Evolutionary conservation across 139 green algal species (phyloP).

Genomic region (Chlorella sp.): DNA sequence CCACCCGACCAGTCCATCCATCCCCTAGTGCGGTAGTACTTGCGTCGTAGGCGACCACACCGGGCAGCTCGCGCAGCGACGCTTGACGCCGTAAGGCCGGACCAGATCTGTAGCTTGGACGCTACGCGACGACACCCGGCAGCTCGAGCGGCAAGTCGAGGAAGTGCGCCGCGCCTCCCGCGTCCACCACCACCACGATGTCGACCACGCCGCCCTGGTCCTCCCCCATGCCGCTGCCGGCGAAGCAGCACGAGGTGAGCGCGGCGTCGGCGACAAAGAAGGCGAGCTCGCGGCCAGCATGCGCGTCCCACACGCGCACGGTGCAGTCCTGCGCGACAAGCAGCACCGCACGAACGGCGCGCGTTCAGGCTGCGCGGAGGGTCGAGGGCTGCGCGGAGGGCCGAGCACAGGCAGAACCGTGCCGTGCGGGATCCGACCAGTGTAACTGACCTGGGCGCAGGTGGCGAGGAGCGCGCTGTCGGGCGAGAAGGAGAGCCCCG

Average conservation of each 20-base stretch:
- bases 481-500: constrained; percentile 27
- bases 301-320: constrained; percentile 34
- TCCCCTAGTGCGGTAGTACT: too few relatives aligned
- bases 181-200: constrained; percentile 48
- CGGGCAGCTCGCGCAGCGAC: too few relatives aligned
- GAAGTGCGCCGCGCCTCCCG: constrained; percentile 61
- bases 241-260: constrained; percentile 15
- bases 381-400: neutral
- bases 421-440: neutral
- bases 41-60: too few relatives aligned
- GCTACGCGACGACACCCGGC: neutral
- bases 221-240: neutral
- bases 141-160: constrained; percentile 27
- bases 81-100: neutral
- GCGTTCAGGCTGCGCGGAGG: neutral
- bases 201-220: constrained; percentile 4
- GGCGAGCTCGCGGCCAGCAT: constrained; percentile 14
- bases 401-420: neutral
- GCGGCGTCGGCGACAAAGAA: constrained; percentile 53
- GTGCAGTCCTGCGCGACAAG: constrained; percentile 32
- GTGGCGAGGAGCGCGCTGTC: constrained; percentile 31
- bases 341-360: neutral
- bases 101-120: neutral
- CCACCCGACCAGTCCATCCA: too few relatives aligned
- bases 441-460: neutral